Evolutionary conservation across 2,329 filamentous ascomycete species (phyloP).

Genomic region (Fusarium veterinarium): DNA sequence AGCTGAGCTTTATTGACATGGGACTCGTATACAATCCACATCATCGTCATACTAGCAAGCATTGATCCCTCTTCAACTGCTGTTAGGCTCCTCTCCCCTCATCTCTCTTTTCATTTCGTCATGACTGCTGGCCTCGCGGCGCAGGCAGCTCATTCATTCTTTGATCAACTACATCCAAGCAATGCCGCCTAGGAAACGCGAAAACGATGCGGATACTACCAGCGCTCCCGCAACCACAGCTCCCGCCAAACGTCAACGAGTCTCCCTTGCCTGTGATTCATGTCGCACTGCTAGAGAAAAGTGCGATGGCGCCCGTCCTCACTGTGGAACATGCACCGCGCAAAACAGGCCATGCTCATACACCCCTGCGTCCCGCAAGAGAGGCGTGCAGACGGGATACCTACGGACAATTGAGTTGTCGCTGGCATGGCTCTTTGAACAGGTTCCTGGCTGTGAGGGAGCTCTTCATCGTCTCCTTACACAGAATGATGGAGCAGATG

Average conservation of each 20-base stretch:
- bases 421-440: conserved; percentile 73
- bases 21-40: conserved; percentile 19
- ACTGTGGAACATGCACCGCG: conserved; percentile 73
- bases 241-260: conserved; percentile 68
- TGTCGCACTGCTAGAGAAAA: conserved; percentile 76
- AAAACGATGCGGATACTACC: conserved; percentile 43
- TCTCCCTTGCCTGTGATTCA: conserved; percentile 76
- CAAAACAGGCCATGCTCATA: conserved; percentile 77
- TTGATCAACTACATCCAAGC: conserved; percentile 29
- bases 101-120: conserved; percentile 21
- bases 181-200: conserved; percentile 56
- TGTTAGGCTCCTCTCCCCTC: neutral
- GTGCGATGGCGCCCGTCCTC: conserved; percentile 76
- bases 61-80: neutral
- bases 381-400: conserved; percentile 84
- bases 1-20: conserved; percentile 37
- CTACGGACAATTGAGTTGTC: conserved; percentile 78
- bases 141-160: conserved; percentile 36
- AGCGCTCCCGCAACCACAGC: conserved; percentile 39
- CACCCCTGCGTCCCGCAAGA: conserved; percentile 77
- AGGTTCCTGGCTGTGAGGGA: conserved; percentile 68
- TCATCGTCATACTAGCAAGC: conserved; percentile 32
- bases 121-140: conserved; percentile 41
- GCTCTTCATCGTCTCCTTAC: conserved; percentile 66
- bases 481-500: conserved; percentile 55